Conservation (phyloP, 2,329 filamentous ascomycete species). For the Diaporthe sp. region DNA sequence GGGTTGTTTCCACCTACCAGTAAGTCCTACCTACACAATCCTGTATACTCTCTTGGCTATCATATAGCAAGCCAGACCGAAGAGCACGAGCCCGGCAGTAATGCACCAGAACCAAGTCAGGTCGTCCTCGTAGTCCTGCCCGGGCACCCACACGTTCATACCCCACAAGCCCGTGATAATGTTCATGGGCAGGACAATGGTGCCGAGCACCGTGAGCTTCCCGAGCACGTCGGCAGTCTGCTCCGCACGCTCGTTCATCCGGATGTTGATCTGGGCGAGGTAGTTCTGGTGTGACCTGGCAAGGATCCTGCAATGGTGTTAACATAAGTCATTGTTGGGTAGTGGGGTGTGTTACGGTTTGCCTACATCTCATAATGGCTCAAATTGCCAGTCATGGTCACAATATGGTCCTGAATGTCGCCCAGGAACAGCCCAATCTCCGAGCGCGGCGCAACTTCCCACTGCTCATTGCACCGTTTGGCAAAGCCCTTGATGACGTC, state of each 20-base stretch:
- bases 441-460: constrained; percentile 92
- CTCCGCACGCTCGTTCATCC: constrained; percentile 98
- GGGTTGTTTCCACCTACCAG: neutral
- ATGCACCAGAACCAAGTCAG: constrained; percentile 80
- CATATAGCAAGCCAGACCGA: constrained; percentile 82
- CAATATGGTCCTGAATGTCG: constrained; percentile 98
- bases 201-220: constrained; percentile 94
- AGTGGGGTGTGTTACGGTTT: constrained; percentile 35
- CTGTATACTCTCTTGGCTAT: constrained; percentile 87
- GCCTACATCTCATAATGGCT: constrained; percentile 94
- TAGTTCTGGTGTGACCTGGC: constrained; percentile 95
- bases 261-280: constrained; percentile 98
- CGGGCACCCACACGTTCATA: constrained; percentile 98
- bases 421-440: constrained; percentile 98
- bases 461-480: constrained; percentile 97
- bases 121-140: constrained; percentile 83
- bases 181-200: constrained; percentile 98
- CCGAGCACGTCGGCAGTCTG: constrained; percentile 95
- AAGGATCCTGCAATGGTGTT: constrained; percentile 71
- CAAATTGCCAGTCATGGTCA: constrained; percentile 98
- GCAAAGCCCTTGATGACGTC: constrained; percentile 99
- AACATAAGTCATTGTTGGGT: neutral
- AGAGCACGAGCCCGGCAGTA: constrained; percentile 79
- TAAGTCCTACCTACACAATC: constrained; percentile 66
- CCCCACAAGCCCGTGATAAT: constrained; percentile 99